Evolutionary conservation across 495 filamentous ascomycete genomes (phyloP).

Genomic region (Aspergillus indologenus): DNA sequence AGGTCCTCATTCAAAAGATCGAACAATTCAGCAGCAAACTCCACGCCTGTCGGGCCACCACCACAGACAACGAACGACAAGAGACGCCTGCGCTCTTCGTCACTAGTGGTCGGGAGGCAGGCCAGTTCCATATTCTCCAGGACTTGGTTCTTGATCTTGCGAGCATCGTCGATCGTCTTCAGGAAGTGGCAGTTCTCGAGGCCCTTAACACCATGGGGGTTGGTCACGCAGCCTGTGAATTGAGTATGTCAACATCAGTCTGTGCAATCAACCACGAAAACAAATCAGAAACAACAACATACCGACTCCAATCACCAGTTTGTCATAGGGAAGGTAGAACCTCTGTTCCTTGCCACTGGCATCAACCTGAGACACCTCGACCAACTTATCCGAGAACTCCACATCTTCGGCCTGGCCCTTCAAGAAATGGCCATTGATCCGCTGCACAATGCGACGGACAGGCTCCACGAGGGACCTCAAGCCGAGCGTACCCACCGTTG

Average conservation of each 20-base stretch:
- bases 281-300: slow-evolving; percentile 19
- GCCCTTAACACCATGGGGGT: slow-evolving; percentile 93
- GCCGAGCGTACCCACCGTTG: slow-evolving; percentile 93
- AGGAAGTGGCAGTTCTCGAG: slow-evolving; percentile 92
- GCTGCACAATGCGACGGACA: slow-evolving; percentile 74
- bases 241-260: slow-evolving; percentile 12
- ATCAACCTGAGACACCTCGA: slow-evolving; percentile 77
- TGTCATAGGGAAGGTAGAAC: slow-evolving; percentile 98
- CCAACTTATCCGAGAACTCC: slow-evolving; percentile 84
- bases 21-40: slow-evolving; percentile 94
- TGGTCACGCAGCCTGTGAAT: slow-evolving; percentile 71
- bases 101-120: slow-evolving; percentile 87
- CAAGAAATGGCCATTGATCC: slow-evolving; percentile 83
- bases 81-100: slow-evolving; percentile 82
- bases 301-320: slow-evolving; percentile 93
- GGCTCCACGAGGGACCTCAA: slow-evolving; percentile 89
- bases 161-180: slow-evolving; percentile 89
- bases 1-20: slow-evolving; percentile 97
- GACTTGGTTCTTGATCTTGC: slow-evolving; percentile 83
- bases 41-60: slow-evolving; percentile 94
- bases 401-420: slow-evolving; percentile 82
- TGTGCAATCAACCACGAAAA: not conserved
- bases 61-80: slow-evolving; percentile 94
- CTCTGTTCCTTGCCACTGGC: slow-evolving; percentile 63
- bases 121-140: slow-evolving; percentile 88